A percentile compares a stretch with the other conserved stretches of the same genome.
Evolutionary conservation across 1,139 yeast species (phyloP).

Genomic region (Diutina sp.): DNA sequence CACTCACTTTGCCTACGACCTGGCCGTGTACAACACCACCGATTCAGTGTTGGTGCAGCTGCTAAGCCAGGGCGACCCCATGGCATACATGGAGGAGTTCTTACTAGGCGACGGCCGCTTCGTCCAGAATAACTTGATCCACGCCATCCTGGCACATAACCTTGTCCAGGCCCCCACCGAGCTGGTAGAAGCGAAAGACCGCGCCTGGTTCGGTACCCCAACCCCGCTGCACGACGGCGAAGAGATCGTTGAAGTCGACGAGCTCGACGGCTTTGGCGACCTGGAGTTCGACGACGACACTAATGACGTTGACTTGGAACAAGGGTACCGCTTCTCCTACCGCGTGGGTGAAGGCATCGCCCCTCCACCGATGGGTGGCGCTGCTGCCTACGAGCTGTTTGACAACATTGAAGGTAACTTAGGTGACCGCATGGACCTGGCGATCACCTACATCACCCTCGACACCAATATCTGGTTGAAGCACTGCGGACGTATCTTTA

Average conservation of each 20-base stretch:
- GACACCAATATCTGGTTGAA: slow-evolving; percentile 77
- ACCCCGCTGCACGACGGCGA: slow-evolving; percentile 5
- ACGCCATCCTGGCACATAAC: slow-evolving; percentile 15
- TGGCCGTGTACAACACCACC: slow-evolving; percentile 13
- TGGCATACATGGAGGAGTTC: not conserved
- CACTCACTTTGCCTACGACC: slow-evolving; percentile 18
- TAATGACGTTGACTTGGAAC: not conserved
- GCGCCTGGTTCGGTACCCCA: slow-evolving; percentile 11
- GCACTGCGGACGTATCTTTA: slow-evolving; percentile 66
- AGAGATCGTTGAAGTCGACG: slow-evolving; percentile 1
- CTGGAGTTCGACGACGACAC: slow-evolving; percentile 8
- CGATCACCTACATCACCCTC: slow-evolving; percentile 46
- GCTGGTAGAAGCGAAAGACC: slow-evolving; percentile 9
- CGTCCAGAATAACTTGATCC: slow-evolving; percentile 28
- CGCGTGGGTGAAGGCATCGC: not conserved
- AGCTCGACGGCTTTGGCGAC: slow-evolving; percentile 8
- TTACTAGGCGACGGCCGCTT: slow-evolving; percentile 22
- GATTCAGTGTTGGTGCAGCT: slow-evolving; percentile 9
- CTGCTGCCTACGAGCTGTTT: not conserved
- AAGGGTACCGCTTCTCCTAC: not conserved
- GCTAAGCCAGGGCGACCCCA: not conserved
- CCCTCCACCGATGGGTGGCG: not conserved
- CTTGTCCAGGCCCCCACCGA: slow-evolving; percentile 4
- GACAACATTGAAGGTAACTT: slow-evolving; percentile 22
- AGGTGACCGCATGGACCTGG: slow-evolving; percentile 39